phyloP scores from a whole-genome alignment of 441 rosid species.

The Euphorbia schlechtendalii region DNA sequence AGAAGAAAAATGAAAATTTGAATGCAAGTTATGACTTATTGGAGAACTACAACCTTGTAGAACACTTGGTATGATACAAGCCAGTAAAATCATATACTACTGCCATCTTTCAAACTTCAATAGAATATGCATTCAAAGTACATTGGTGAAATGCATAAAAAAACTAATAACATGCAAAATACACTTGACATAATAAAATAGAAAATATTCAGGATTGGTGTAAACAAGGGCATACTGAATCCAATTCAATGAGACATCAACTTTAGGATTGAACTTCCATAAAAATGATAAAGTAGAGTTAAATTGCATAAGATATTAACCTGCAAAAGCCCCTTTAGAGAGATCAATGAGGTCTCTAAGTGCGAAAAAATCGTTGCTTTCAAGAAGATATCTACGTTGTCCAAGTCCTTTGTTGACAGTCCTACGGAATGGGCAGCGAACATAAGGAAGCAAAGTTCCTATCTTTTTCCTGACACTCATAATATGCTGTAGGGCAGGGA shows the following conservation, averaged over 20 bases:
- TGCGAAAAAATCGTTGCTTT: constrained; percentile 88
- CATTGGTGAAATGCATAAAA: not conserved
- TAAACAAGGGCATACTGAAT: not conserved
- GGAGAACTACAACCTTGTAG: not conserved
- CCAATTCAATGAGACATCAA: not conserved
- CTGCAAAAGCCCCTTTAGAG: constrained; percentile 97
- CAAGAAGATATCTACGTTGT: constrained; percentile 86
- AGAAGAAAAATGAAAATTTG: constrained; percentile 1
- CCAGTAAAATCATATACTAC: not conserved
- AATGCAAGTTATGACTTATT: not conserved
- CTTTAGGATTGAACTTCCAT: not conserved
- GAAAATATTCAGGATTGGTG: not conserved
- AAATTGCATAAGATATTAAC: constrained; percentile 29
- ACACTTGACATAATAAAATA: not conserved
- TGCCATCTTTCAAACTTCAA: not conserved
- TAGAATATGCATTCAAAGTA: not conserved
- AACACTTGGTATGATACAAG: not conserved
- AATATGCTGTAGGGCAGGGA: constrained; percentile 78
- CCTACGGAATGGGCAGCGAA: constrained; percentile 86
- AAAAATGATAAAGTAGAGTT: constrained; percentile 6
- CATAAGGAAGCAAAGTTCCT: constrained; percentile 65
- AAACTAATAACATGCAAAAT: not conserved
- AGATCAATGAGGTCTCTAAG: constrained; percentile 92
- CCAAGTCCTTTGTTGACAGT: constrained; percentile 80
- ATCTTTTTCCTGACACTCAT: constrained; percentile 67